Percentiles rank a stretch among this genome's conserved stretches.
Conservation (phyloP, 2,329 filamentous ascomycete species). For the Harringtonia lauricola region DNA sequence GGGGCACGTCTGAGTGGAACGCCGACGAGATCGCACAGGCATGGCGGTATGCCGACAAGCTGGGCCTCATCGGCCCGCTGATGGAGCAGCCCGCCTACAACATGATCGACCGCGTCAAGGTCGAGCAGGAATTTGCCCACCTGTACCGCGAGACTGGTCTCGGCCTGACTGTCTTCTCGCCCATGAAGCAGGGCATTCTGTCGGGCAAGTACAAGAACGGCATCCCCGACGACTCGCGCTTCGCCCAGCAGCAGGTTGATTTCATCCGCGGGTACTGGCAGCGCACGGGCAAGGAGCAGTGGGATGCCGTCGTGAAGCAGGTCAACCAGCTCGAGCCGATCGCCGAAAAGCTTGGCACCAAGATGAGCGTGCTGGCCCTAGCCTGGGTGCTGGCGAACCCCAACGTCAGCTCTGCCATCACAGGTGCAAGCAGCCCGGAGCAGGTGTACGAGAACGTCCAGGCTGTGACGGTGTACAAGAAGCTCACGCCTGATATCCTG, state of each 20-base stretch:
- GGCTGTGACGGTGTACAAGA: slow-evolving; percentile 40
- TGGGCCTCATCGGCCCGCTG: slow-evolving; percentile 50
- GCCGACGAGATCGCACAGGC: slow-evolving; percentile 57
- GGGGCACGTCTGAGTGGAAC: slow-evolving; percentile 61
- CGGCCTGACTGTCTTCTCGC: slow-evolving; percentile 41
- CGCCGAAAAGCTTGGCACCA: slow-evolving; percentile 52
- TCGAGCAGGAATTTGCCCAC: slow-evolving; percentile 36
- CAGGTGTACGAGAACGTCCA: slow-evolving; percentile 50
- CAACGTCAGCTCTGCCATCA: slow-evolving; percentile 51
- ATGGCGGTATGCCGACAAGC: slow-evolving; percentile 45
- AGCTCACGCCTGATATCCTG: slow-evolving; percentile 48
- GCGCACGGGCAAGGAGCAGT: slow-evolving; percentile 39
- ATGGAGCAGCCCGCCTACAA: slow-evolving; percentile 62
- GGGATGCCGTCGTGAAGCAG: slow-evolving; percentile 39
- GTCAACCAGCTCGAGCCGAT: slow-evolving; percentile 50
- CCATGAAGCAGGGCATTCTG: slow-evolving; percentile 42
- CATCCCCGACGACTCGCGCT: slow-evolving; percentile 48
- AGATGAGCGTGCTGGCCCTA: slow-evolving; percentile 42
- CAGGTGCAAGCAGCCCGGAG: slow-evolving; percentile 44
- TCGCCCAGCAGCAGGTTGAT: slow-evolving; percentile 42
- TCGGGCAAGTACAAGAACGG: slow-evolving; percentile 56
- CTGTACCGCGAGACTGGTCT: slow-evolving; percentile 44
- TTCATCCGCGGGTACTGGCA: slow-evolving; percentile 44
- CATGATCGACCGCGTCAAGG: slow-evolving; percentile 36
- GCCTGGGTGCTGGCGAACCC: slow-evolving; percentile 54